phyloP scores from a whole-genome alignment of 805 yeast genomes.

The Metahyphopichia silvanorum region DNA sequence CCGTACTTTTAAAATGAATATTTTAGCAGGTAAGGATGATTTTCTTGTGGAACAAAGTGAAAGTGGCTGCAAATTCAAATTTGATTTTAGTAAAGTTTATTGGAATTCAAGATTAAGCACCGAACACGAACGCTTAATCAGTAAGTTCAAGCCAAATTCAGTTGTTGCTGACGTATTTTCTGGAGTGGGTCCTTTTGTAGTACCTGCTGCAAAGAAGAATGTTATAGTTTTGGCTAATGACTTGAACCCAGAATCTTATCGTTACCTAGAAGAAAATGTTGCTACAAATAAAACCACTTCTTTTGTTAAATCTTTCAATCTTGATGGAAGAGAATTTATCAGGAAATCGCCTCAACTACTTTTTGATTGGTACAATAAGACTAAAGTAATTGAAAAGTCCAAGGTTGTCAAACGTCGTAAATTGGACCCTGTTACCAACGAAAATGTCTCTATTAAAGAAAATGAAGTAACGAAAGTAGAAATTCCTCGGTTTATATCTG shows the following conservation, averaged over 20 bases:
- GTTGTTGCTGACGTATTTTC: constrained; percentile 95
- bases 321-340: constrained; percentile 85
- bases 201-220: constrained; percentile 88
- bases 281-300: constrained; percentile 55
- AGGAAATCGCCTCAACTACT: constrained; percentile 53
- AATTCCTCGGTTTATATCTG: constrained; percentile 57
- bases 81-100: constrained; percentile 91
- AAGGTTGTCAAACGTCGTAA: constrained; percentile 36
- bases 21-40: constrained; percentile 80
- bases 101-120: constrained; percentile 96
- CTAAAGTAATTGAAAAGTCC: constrained; percentile 29
- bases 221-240: constrained; percentile 88
- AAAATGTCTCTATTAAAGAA: constrained; percentile 10
- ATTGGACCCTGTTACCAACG: constrained; percentile 22
- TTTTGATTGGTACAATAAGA: constrained; percentile 38
- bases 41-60: constrained; percentile 83
- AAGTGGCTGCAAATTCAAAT: constrained; percentile 77
- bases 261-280: constrained; percentile 66
- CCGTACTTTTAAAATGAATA: constrained; percentile 91
- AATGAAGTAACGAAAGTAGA: constrained; percentile 14
- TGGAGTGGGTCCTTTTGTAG: constrained; percentile 97
- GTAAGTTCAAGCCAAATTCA: constrained; percentile 57
- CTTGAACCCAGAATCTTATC: constrained; percentile 81
- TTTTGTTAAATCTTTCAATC: constrained; percentile 61
- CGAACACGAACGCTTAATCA: constrained; percentile 83